Conservation (phyloP, 345 rosid species). For the Populus tremula region DNA sequence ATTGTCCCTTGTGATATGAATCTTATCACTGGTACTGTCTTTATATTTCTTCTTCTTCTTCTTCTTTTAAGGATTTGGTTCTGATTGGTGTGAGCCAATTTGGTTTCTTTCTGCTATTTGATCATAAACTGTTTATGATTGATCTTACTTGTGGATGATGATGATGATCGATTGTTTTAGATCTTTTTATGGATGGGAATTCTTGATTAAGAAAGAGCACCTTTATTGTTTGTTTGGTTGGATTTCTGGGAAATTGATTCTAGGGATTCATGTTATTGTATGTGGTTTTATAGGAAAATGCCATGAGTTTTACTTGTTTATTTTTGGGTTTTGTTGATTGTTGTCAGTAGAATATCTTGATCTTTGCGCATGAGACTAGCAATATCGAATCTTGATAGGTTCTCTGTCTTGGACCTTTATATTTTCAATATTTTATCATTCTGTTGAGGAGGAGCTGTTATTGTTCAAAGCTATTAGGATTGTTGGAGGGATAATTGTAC, state of each 20-base stretch:
- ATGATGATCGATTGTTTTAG: neutral
- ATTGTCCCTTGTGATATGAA: conserved; percentile 95
- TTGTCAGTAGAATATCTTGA: neutral
- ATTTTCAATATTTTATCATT: neutral
- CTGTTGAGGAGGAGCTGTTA: neutral
- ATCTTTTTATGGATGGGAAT: neutral
- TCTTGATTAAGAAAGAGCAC: neutral
- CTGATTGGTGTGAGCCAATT: neutral
- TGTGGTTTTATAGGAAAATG: neutral
- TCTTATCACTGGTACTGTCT: conserved; percentile 65
- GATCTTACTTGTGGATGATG: neutral
- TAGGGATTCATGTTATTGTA: neutral
- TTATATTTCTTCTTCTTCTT: neutral
- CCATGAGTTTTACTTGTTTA: neutral
- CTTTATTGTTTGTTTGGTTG: neutral
- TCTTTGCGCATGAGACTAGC: neutral
- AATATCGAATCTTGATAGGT: neutral
- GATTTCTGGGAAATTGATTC: neutral
- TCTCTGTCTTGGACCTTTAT: neutral
- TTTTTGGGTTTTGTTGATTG: neutral
- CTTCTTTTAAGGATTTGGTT: neutral
- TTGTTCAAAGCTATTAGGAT: neutral
- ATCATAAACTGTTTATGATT: neutral
- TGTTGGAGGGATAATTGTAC: neutral
- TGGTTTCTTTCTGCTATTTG: neutral